A percentile compares a stretch with the other conserved stretches of the same genome.
These are phyloP conservation scores for Verbena officinalis DNA, from an alignment of 257 asterid species.

Conservation along the genomic window DNA sequence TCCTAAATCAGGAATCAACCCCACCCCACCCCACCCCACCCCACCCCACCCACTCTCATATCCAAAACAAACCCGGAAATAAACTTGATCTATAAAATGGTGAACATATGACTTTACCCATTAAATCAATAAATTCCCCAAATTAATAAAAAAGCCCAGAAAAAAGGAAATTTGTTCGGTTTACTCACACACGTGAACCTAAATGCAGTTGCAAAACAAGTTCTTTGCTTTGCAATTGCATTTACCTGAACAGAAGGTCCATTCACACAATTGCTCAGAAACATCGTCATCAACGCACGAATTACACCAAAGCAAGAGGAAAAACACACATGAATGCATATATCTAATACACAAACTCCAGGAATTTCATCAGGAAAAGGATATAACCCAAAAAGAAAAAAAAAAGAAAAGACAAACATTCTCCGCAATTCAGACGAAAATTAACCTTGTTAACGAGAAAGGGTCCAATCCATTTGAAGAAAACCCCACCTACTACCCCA, in stretches of 20 bases:
- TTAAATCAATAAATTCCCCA: not conserved
- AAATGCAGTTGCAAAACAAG: not conserved
- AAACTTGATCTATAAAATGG: not conserved
- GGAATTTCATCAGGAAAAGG: not conserved
- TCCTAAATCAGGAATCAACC: not conserved
- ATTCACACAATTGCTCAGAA: not conserved
- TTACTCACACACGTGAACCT: not conserved
- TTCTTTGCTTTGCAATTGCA: not conserved
- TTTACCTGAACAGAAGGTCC: not conserved
- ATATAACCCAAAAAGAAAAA: not conserved
- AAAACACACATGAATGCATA: not conserved
- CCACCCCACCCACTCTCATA: not conserved
- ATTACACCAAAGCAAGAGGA: not conserved
- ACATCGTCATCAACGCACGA: not conserved
- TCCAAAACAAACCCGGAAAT: not conserved
- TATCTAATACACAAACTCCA: not conserved
- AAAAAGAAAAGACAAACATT: not conserved
- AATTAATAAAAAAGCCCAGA: not conserved
- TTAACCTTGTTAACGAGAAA: slow-evolving; percentile 75
- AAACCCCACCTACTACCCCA: slow-evolving; percentile 57
- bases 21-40: not conserved
- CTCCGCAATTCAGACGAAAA: not conserved
- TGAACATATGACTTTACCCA: not conserved
- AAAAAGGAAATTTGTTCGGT: not conserved
- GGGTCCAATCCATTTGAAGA: slow-evolving; percentile 78